Base-by-base conservation (phyloP, 2,329 filamentous ascomycete genomes). In the Colletotrichum eremochloae region DNA sequence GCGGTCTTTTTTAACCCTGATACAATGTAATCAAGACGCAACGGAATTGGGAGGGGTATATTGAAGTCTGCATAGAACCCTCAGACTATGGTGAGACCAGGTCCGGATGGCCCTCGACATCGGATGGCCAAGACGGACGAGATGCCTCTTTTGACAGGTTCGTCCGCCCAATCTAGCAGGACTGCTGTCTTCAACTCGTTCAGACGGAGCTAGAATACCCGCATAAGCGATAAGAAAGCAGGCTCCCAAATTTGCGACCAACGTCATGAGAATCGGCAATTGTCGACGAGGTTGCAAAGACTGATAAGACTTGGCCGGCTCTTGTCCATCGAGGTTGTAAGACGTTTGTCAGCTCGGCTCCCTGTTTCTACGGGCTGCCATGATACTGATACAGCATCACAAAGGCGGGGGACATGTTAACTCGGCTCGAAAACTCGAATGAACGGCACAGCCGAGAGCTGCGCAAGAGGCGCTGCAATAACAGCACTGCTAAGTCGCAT, bases 111-210 rank as follows among this genome's bases (percentile, higher is more conserved):
- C 18, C 7, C 6, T 6, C 11, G 6, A 24, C 31, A 48, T 42
- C 20, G 52, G 52, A 69, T 29, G 29, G 44, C 52, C 61, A 52
- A 58, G 53, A 58, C 42, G n/a, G 42, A 31, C 63, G 31, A 48
- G 29, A 42, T 52, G 15, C 31, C 50, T 48, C 20, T 36, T 50
- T 57, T 18, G 15, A 42, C 48, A 18, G 14, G 33, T 36, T 2
- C 31, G 3, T 31, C 42, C 1, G 12, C 18, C 31, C 31, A n/a
- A 42, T 14, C 6, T 24, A 40, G 18, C 33, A 14, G 12, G n/a
- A 24, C 44, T 31, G 42, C 12, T 11, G 24, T 31, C 15, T 6
- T n/a, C 24, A 42, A 48, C 15, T 46, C 15, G 38, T 0, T 3
- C n/a, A 24, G 18, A 3, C 18, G 15, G 24, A 63, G 46, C 18